Conservation (phyloP, 2,329 filamentous ascomycete genomes). For the Talaromyces sp. region DNA sequence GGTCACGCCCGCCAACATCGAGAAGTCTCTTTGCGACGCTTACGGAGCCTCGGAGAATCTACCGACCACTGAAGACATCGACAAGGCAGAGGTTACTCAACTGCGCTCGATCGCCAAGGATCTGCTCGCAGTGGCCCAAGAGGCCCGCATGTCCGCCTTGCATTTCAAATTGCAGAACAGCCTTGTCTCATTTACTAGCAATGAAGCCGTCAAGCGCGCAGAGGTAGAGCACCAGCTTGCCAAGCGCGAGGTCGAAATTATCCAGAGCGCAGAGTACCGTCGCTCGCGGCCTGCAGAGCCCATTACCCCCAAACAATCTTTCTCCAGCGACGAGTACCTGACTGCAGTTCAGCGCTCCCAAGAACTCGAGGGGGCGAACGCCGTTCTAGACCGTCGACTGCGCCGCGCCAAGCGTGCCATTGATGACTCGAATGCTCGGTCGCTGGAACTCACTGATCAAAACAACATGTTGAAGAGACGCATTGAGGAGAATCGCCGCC, state of each 20-base stretch:
- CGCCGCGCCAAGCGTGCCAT: conserved; percentile 77
- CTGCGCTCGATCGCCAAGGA: conserved; percentile 58
- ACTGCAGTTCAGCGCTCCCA: conserved; percentile 63
- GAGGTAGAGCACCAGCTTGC: conserved; percentile 91
- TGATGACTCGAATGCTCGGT: conserved; percentile 74
- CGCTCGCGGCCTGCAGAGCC: conserved; percentile 59
- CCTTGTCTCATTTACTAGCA: conserved; percentile 79
- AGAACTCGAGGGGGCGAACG: conserved; percentile 67
- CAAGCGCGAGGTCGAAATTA: conserved; percentile 81
- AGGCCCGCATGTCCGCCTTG: conserved; percentile 78
- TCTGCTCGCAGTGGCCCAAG: conserved; percentile 58
- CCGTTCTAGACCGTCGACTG: conserved; percentile 64
- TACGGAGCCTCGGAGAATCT: conserved; percentile 48
- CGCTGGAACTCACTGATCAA: conserved; percentile 71
- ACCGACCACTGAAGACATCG: conserved; percentile 55
- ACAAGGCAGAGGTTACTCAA: conserved; percentile 54
- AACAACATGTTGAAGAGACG: conserved; percentile 76
- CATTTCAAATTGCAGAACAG: conserved; percentile 91
- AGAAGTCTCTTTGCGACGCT: conserved; percentile 45
- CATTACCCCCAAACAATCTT: conserved; percentile 36
- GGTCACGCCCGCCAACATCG: conserved; percentile 53
- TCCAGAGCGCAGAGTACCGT: conserved; percentile 73
- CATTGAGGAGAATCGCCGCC: conserved; percentile 86
- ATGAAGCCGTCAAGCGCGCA: conserved; percentile 81
- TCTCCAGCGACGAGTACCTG: conserved; percentile 58